Conservation (phyloP, 2,329 filamentous ascomycete species). For the Sclerotinia subarctica region DNA sequence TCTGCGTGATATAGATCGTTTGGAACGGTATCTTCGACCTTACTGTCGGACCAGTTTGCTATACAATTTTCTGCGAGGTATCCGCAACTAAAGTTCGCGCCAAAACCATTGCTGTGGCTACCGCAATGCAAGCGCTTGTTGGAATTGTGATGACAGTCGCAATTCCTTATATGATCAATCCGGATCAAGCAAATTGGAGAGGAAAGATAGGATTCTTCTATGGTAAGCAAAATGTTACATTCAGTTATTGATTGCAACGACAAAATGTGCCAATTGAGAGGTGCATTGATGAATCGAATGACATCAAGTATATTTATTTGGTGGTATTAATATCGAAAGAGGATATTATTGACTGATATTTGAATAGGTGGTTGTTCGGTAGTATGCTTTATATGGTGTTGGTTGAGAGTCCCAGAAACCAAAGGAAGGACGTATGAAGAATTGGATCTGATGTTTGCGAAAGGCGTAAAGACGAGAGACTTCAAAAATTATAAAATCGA, state of each 20-base stretch:
- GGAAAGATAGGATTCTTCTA: slow-evolving; percentile 37
- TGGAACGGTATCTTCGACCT: slow-evolving; percentile 31
- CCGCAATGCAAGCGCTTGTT: slow-evolving; percentile 26
- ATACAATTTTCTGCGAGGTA: slow-evolving; percentile 44
- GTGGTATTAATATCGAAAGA: neutral
- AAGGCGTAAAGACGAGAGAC: slow-evolving; percentile 37
- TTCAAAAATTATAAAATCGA: slow-evolving; percentile 34
- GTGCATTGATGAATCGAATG: neutral
- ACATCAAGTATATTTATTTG: neutral
- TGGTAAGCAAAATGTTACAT: slow-evolving; percentile 21
- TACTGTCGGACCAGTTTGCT: slow-evolving; percentile 41
- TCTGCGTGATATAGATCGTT: slow-evolving; percentile 20
- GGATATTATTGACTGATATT: neutral
- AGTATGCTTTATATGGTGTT: slow-evolving; percentile 43
- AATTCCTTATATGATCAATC: slow-evolving; percentile 39
- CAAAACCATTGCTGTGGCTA: slow-evolving; percentile 32
- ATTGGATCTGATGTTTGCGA: slow-evolving; percentile 47
- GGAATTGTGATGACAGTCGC: slow-evolving; percentile 30
- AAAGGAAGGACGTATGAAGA: slow-evolving; percentile 46
- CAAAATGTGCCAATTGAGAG: too few species aligned
- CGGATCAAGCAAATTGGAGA: slow-evolving; percentile 36
- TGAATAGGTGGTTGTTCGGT: slow-evolving; percentile 42
- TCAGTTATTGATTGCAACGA: neutral
- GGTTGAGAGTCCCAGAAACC: slow-evolving; percentile 44
- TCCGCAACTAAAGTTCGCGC: slow-evolving; percentile 44